Evolutionary conservation across 495 filamentous ascomycete species (phyloP), one percentile per base, ranked within the genome.

Genomic region (Xeromyces bisporus): DNA sequence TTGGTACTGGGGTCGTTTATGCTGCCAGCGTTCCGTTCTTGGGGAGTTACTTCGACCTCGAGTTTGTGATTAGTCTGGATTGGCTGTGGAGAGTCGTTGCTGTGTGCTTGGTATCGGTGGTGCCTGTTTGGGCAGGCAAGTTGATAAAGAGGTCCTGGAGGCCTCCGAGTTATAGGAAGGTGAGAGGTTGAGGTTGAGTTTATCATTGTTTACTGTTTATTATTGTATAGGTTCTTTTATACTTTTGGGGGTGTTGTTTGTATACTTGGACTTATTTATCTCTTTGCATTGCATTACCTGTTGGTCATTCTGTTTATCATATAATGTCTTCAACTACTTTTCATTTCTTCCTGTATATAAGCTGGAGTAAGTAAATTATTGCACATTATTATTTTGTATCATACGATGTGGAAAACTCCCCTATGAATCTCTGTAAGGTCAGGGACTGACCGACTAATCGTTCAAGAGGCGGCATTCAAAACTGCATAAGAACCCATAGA

Each of bases 121-220:
- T 89, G 26, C 91, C 91, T n/a, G 77, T 85, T 3, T 92, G 80
- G 55, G 73, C 67, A 32, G 80, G 68, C 3, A 99, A 94, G 62
- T 44, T 83, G 36, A 72, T 93, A 32, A 63, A 78, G 50, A 69
- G 84, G 45, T 80, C 70, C 32, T 74, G 91, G 64, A 83, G 73
- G 46, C 91, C 89, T 31, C 83, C 85, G n/a, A 89, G 77, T 48
- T 94, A 91, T 60, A 66, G 89, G 37, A 99, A 99, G 60, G 87
- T 99, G 11, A 78, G 80, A 53, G 84, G 68, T 7, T 63, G 63
- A 49, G 60, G 33, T 15, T 25, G 9, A 11, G 10, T 23, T n/a
- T 18, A 28, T 23, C 20, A 29, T 26, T 12, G 13, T 14, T 31
- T 8, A 34, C 31, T 23, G 14, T 31, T 24, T 21, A 14, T 18